Evolutionary conservation across 164 flowering plant species (phyloP), one percentile per base, ranked within the genome.

Genomic region (Saururus chinensis): DNA sequence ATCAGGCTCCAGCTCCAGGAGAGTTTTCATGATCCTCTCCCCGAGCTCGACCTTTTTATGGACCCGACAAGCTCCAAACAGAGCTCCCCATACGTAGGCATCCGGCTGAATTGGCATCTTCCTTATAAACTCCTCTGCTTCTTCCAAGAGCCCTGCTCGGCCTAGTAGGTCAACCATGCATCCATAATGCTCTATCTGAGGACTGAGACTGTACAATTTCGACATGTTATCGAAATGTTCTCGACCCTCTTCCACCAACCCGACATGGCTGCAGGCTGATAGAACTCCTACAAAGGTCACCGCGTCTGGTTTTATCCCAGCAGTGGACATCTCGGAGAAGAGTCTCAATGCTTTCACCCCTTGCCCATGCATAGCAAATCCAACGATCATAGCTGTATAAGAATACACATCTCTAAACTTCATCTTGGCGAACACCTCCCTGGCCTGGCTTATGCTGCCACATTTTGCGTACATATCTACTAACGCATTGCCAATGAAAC

Each of bases 141-240:
- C 65, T 9, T 62, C 61, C 21, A 67, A 26, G 17, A 61, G 65
- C 19, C 65, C 64, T 16, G 61, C 65, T 61, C 70, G 54, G 17
- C 70, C 65, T 13, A 67, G 49, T n/a, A 67, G 60, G 55, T 67
- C 70, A 56, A 61, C 70, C 70, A 67, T 67, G 24, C 70, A 67
- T 45, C 70, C 70, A 35, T 67, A 67, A 22, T 67, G 70, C 65
- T 67, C 60, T 53, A 67, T 61, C 37, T 61, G 60, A 56, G 65
- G 70, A n/a, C 17, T 51, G 37, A 67, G 65, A 21, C 37, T 14
- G 56, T 67, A 61, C 54, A 67, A 8, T 37, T 35, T 67, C 19
- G 56, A 35, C 65, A 67, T 67, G 55, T 61, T 60, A 24, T 56
- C 51, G 40, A 67, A 67, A 54, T 67, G 61, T 10, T 37, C 26